Percentiles rank a stretch among this genome's conserved stretches.
These are phyloP conservation scores for Grosmannia huntii DNA, from an alignment of 2,329 filamentous ascomycete genomes.

Conservation along the genomic window DNA sequence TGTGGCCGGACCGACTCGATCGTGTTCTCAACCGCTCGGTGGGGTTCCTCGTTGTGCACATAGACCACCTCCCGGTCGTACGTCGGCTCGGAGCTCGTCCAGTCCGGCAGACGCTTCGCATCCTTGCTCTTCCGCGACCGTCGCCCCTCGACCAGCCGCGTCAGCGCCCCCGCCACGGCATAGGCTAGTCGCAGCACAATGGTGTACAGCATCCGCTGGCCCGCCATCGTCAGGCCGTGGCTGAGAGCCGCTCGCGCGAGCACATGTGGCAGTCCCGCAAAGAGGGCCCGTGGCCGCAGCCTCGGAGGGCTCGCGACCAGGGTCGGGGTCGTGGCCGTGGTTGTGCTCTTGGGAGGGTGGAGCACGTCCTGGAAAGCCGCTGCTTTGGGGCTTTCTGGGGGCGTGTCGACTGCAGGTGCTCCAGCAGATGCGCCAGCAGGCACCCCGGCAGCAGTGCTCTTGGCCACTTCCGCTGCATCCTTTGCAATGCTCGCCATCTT, in stretches of 20 bases:
- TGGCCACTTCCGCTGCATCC: no score
- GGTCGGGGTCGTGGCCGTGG: neutral
- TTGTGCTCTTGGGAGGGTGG: neutral
- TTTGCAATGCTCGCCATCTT: no score
- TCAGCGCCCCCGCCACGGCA: constrained; percentile 36
- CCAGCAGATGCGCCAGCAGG: no score
- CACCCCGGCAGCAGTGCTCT: no score
- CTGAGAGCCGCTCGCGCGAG: constrained; percentile 73
- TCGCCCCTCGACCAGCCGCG: neutral
- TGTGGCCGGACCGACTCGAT: neutral
- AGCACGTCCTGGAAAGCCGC: no score
- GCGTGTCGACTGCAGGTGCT: no score
- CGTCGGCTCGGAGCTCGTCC: neutral
- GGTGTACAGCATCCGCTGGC: constrained; percentile 66
- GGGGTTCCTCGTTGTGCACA: no score
- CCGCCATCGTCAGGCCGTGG: constrained; percentile 77
- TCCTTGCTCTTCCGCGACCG: neutral
- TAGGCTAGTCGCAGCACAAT: constrained; percentile 63
- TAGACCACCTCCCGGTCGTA: no score
- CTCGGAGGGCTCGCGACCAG: neutral
- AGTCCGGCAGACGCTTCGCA: neutral
- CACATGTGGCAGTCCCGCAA: constrained; percentile 64
- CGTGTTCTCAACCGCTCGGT: no score
- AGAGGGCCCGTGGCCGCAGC: constrained; percentile 52
- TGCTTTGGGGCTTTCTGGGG: no score